These are phyloP conservation scores for Xylaria sp. DNA, from an alignment of 495 filamentous ascomycete species.

Conservation along the genomic window DNA sequence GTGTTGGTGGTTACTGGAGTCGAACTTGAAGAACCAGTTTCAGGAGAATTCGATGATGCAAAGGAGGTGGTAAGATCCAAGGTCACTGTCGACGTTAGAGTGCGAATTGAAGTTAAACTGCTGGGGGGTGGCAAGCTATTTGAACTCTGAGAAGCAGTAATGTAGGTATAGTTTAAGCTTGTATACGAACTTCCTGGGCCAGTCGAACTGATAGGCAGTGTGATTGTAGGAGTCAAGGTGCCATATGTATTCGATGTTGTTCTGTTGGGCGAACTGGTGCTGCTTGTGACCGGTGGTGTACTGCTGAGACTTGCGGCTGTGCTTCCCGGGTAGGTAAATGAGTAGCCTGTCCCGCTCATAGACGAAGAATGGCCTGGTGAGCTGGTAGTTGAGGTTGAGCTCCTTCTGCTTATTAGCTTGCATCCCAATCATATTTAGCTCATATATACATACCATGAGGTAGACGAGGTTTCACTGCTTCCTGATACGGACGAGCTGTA, in stretches of 20 bases:
- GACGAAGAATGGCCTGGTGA: background rate
- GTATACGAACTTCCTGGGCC: background rate
- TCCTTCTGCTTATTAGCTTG: background rate
- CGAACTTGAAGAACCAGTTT: conserved; percentile 28
- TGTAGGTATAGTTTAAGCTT: background rate
- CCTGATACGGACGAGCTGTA: background rate
- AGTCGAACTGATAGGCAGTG: background rate
- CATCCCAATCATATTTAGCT: too few species aligned
- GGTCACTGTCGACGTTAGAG: conserved; percentile 28
- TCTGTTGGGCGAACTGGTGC: background rate
- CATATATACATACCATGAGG: conserved; percentile 9
- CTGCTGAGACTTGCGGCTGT: background rate
- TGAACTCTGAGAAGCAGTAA: conserved; percentile 10
- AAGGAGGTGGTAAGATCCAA: conserved; percentile 24
- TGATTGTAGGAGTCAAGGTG: conserved; percentile 8
- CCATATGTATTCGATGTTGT: background rate
- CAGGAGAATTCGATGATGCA: conserved; percentile 32
- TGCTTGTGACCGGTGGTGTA: conserved; percentile 1
- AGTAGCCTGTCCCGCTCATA: conserved; percentile 8
- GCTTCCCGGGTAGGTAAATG: background rate
- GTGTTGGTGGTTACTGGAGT: conserved; percentile 21
- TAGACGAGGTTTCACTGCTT: background rate
- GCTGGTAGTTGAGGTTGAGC: background rate
- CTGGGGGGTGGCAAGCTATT: background rate
- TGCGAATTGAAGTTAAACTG: conserved; percentile 4